Conservation (phyloP, 2,329 filamentous ascomycete genomes). For the Paecilomyces fulvus region DNA sequence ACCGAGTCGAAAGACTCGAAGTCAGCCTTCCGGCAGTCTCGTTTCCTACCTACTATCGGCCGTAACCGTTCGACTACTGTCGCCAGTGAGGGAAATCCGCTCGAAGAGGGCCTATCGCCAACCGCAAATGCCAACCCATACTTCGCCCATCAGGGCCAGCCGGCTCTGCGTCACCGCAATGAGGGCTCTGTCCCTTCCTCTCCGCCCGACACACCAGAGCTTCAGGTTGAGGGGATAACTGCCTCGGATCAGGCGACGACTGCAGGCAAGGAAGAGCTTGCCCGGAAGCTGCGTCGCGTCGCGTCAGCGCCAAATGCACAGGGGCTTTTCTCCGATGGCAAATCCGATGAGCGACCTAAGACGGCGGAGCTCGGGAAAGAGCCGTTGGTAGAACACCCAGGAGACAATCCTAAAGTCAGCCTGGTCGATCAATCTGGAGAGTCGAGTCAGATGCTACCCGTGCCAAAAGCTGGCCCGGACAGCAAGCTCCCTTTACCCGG, state of each 20-base stretch:
- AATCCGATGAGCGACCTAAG: slow-evolving; percentile 60
- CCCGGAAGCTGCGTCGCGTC: slow-evolving; percentile 83
- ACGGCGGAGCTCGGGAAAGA: slow-evolving; percentile 85
- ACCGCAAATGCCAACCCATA: slow-evolving; percentile 95
- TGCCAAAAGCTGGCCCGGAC: slow-evolving; percentile 38
- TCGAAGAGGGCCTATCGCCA: slow-evolving; percentile 83
- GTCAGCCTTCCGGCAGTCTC: slow-evolving; percentile 68
- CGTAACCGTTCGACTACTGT: slow-evolving; percentile 85
- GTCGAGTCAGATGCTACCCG: slow-evolving; percentile 19
- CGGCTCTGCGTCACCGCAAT: slow-evolving; percentile 87
- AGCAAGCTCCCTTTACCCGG: slow-evolving; percentile 59
- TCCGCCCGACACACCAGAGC: slow-evolving; percentile 77
- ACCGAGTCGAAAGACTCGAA: slow-evolving; percentile 59
- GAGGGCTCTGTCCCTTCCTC: slow-evolving; percentile 87
- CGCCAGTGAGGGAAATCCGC: slow-evolving; percentile 81
- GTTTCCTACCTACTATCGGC: slow-evolving; percentile 80
- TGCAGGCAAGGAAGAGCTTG: slow-evolving; percentile 86
- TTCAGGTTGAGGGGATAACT: slow-evolving; percentile 63
- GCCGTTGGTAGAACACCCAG: slow-evolving; percentile 55
- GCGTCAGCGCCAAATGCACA: slow-evolving; percentile 96
- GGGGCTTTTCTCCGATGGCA: slow-evolving; percentile 65
- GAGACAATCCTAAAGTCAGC: slow-evolving; percentile 44
- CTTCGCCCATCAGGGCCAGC: slow-evolving; percentile 92
- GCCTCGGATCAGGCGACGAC: slow-evolving; percentile 60
- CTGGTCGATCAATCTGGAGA: slow-evolving; percentile 41